Percentiles rank a stretch among this genome's conserved stretches.
Conservation (phyloP, 345 rosid genomes). For the Linum trigynum region DNA sequence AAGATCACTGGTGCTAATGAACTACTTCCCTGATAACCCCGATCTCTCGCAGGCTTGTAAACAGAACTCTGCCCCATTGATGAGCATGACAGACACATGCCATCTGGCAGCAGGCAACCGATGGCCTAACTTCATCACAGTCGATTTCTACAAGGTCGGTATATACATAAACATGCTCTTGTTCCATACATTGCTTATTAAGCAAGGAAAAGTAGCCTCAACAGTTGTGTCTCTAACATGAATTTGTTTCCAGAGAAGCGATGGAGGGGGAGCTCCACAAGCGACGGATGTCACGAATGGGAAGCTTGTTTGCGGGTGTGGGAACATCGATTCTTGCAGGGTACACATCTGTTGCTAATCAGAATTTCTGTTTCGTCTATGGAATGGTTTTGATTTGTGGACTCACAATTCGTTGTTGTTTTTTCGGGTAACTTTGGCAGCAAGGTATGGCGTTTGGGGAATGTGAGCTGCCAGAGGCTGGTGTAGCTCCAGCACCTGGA, state of each 20-base stretch:
- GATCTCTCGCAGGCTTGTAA: constrained; percentile 17
- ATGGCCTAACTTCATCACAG: constrained; percentile 28
- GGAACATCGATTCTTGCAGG: constrained; percentile 21
- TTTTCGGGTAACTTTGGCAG: constrained; percentile 19
- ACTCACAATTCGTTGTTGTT: background rate
- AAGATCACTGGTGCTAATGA: constrained; percentile 15
- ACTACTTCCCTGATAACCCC: constrained; percentile 16
- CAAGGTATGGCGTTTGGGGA: constrained; percentile 40
- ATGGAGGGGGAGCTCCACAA: constrained; percentile 24
- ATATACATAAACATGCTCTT: background rate
- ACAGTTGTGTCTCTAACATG: background rate
- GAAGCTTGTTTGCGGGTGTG: constrained; percentile 22
- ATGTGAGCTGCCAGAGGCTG: constrained; percentile 27
- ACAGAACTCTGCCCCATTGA: constrained; percentile 22
- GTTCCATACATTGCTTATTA: background rate
- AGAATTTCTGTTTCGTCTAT: too few species aligned
- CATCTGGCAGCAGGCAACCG: constrained; percentile 17
- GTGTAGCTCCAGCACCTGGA: constrained; percentile 12
- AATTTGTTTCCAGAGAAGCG: constrained; percentile 18
- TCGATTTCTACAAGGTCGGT: constrained; percentile 20
- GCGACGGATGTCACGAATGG: constrained; percentile 24
- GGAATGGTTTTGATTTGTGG: background rate
- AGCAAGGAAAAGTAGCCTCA: background rate
- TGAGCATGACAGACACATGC: constrained; percentile 18
- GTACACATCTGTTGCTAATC: background rate